Percentiles rank a stretch among this genome's conserved stretches.
Conservation (phyloP, 2,329 filamentous ascomycete species). For the Phaeomoniella chlamydospora region DNA sequence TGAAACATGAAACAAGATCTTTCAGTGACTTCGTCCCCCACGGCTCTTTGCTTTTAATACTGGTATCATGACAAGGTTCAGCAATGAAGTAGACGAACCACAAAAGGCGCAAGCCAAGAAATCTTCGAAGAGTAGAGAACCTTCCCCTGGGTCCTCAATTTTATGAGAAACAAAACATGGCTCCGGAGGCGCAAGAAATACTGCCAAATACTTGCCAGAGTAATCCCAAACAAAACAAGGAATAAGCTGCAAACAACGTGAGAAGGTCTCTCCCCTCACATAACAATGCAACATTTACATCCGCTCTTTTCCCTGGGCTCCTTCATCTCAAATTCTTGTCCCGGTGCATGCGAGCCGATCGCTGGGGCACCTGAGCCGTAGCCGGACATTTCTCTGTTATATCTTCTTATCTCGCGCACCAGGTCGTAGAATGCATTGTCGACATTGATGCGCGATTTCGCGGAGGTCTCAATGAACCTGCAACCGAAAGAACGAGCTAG, state of each 20-base stretch:
- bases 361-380: conserved; percentile 45
- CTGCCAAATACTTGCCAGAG: no score
- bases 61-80: not conserved
- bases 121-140: not conserved
- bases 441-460: conserved; percentile 95
- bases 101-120: not conserved
- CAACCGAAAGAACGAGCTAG: conserved; percentile 80
- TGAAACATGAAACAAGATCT: not conserved
- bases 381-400: conserved; percentile 93
- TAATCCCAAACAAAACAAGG: no score
- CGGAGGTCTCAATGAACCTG: conserved; percentile 98
- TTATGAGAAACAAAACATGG: not conserved
- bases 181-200: no score
- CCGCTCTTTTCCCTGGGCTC: conserved; percentile 37
- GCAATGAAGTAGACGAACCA: not conserved
- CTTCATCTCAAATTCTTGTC: conserved; percentile 56
- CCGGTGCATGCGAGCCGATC: conserved; percentile 48
- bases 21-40: not conserved
- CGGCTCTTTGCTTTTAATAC: not conserved
- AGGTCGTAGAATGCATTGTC: conserved; percentile 98
- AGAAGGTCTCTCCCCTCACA: conserved; percentile 51
- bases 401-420: conserved; percentile 91
- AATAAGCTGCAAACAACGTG: no score
- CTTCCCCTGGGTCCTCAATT: not conserved
- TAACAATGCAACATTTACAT: conserved; percentile 74